Evolutionary conservation across 805 yeast genomes (phyloP).

Genomic region (Candida bentonensis): DNA sequence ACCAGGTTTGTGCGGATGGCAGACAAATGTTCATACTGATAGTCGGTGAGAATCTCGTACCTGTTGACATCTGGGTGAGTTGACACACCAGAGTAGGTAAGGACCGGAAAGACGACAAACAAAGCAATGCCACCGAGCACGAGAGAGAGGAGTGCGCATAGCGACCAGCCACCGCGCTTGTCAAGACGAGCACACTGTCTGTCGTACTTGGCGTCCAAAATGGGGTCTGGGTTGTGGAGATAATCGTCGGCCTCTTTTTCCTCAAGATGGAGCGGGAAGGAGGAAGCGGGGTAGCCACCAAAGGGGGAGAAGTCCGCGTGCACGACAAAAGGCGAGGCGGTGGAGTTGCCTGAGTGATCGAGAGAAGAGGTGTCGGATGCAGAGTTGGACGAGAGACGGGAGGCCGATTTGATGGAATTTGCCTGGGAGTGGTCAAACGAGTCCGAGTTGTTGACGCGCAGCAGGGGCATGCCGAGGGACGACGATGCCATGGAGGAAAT

Average conservation of each 20-base stretch:
- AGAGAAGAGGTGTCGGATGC: not conserved
- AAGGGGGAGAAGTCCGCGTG: constrained; percentile 49
- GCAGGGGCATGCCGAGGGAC: constrained; percentile 8
- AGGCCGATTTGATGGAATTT: not conserved
- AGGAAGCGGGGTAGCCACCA: constrained; percentile 92
- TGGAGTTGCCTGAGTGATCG: constrained; percentile 2
- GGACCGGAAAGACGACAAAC: constrained; percentile 67
- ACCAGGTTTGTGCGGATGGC: constrained; percentile 49
- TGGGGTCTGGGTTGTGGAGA: constrained; percentile 91
- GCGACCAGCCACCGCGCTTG: constrained; percentile 21
- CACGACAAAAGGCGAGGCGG: constrained; percentile 16
- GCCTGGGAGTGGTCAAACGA: not conserved
- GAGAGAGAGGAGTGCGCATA: constrained; percentile 33
- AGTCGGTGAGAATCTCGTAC: constrained; percentile 34
- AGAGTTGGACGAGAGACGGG: not conserved
- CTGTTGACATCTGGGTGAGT: constrained; percentile 9
- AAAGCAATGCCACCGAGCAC: constrained; percentile 49
- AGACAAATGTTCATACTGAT: constrained; percentile 40
- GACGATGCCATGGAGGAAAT: constrained; percentile 13
- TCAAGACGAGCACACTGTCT: constrained; percentile 22
- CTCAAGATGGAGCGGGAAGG: constrained; percentile 80
- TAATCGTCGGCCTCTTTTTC: constrained; percentile 94
- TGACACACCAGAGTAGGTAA: constrained; percentile 67
- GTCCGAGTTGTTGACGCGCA: constrained; percentile 3
- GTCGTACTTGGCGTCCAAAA: constrained; percentile 77